Percentiles rank a stretch among this genome's conserved stretches.
phyloP scores from a whole-genome alignment of 768 basidiomycete genomes.

The Mrakia gelida region DNA sequence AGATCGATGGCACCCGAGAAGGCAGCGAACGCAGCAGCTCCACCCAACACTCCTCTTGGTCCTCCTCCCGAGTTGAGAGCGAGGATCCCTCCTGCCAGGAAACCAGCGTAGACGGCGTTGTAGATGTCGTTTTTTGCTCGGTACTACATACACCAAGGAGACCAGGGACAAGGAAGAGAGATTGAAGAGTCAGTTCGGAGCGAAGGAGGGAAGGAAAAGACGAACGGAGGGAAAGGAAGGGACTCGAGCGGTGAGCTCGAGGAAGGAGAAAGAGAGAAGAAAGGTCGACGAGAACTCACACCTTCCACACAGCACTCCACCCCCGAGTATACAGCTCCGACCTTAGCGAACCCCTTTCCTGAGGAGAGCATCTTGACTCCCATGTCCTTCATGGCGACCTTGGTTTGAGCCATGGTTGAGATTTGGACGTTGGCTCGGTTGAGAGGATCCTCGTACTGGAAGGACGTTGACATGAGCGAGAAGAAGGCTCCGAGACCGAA shows the following conservation, averaged over 20 bases:
- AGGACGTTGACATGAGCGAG: constrained; percentile 90
- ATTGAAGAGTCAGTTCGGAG: not conserved
- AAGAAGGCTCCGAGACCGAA: constrained; percentile 92
- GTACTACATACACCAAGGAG: constrained; percentile 60
- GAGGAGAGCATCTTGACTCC: constrained; percentile 83
- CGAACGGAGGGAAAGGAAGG: not conserved
- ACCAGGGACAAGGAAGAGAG: too few relatives aligned
- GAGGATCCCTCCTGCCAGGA: constrained; percentile 79
- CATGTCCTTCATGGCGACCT: constrained; percentile 87
- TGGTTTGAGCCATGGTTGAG: constrained; percentile 54
- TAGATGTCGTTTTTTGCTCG: constrained; percentile 93
- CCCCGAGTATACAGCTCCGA: constrained; percentile 89
- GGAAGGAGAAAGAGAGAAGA: too few relatives aligned
- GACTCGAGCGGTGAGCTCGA: not conserved
- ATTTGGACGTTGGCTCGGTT: constrained; percentile 40
- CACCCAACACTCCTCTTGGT: constrained; percentile 77
- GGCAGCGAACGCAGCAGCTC: constrained; percentile 84
- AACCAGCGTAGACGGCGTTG: constrained; percentile 82
- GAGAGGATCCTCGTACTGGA: constrained; percentile 90
- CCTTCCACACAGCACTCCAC: constrained; percentile 93
- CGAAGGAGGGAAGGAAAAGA: not conserved
- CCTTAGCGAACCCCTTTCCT: constrained; percentile 89
- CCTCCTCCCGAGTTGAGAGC: constrained; percentile 69
- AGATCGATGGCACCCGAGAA: constrained; percentile 88
- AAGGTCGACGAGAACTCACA: constrained; percentile 52